Base-by-base conservation (phyloP, 768 basidiomycete genomes). In the Amanita subjunquillea region DNA sequence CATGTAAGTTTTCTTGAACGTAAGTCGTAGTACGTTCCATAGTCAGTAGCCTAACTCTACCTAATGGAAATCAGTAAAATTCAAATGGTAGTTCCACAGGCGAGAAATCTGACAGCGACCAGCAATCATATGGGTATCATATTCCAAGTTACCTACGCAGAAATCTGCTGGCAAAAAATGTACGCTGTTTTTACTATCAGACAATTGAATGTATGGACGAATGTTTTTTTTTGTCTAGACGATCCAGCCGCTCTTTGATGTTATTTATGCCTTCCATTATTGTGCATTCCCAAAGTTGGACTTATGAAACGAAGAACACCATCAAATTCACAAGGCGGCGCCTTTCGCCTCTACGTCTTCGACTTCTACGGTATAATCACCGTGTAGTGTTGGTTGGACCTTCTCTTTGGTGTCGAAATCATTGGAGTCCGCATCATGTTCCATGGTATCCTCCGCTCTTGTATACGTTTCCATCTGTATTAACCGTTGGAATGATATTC, bases 391-490 rank as follows among this genome's bases (percentile, higher is more conserved):
- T 48, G 32, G 43, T 20, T 37, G 43, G 12, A 3, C 23, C 27
- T 46, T 34, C 17, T 43, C 50, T 43, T 53, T 53, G 32, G 22
- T 27, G 4, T 58, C 59, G 59, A 63, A 48, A 52, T 46, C 50
- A 53, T 63, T 43, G 53, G 53, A 56, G 20, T 59, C 58, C 51
- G 54, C 62, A 23, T 57, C 48, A 29, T 61, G 60, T 27, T 58
- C 57, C 13, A 57, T 50, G 34, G 52, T 51, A 32, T 64, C 67
- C 54, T 74, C 72, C 5, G 62, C 65, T 44, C 67, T 71, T 3
- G 70, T 71, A 55, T 75, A 74, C 0, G 74, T 76, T 55, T 76
- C 75, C 75, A 76, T 76, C 74, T 76, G 47, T 36, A n/a, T 22
- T 30, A 43, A n/a, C n/a, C 20, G 36, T 20, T 27, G 20, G 25